phyloP scores from a whole-genome alignment of 2,329 filamentous ascomycete species.

The Exophiala dermatitidis region DNA sequence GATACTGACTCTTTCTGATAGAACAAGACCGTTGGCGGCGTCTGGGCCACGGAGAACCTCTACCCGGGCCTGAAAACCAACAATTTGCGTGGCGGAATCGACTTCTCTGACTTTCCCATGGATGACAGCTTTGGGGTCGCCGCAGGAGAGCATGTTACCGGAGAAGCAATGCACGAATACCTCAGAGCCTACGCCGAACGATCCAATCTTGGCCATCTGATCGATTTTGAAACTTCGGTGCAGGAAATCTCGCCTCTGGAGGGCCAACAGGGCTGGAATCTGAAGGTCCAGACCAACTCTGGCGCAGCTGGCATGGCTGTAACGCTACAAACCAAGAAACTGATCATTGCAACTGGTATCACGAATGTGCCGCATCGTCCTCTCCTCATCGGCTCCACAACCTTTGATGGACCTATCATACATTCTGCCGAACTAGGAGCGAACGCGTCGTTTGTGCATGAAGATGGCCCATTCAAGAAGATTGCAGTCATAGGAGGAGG shows the following conservation, averaged over 20 bases:
- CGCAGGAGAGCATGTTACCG: slow-evolving; percentile 53
- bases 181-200: slow-evolving; percentile 49
- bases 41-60: slow-evolving; percentile 61
- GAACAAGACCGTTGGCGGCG: slow-evolving; percentile 48
- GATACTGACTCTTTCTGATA: neutral
- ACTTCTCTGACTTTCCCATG: slow-evolving; percentile 70
- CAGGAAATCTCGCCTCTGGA: slow-evolving; percentile 40
- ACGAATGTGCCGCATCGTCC: slow-evolving; percentile 48
- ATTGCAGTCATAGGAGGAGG: slow-evolving; percentile 54
- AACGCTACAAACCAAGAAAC: slow-evolving; percentile 34
- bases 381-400: slow-evolving; percentile 41
- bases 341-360: slow-evolving; percentile 51
- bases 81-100: slow-evolving; percentile 64
- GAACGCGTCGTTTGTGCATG: slow-evolving; percentile 38
- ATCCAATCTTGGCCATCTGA: slow-evolving; percentile 44
- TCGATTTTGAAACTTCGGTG: slow-evolving; percentile 50
- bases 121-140: slow-evolving; percentile 46
- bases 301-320: neutral
- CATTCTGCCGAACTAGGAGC: slow-evolving; percentile 45
- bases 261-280: slow-evolving; percentile 38
- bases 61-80: slow-evolving; percentile 65
- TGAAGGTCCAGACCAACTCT: slow-evolving; percentile 28
- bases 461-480: slow-evolving; percentile 34
- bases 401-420: slow-evolving; percentile 44
- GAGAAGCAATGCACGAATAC: slow-evolving; percentile 50